Base-by-base conservation (phyloP, 2,329 filamentous ascomycete genomes). In the Exserohilum rostratum region DNA sequence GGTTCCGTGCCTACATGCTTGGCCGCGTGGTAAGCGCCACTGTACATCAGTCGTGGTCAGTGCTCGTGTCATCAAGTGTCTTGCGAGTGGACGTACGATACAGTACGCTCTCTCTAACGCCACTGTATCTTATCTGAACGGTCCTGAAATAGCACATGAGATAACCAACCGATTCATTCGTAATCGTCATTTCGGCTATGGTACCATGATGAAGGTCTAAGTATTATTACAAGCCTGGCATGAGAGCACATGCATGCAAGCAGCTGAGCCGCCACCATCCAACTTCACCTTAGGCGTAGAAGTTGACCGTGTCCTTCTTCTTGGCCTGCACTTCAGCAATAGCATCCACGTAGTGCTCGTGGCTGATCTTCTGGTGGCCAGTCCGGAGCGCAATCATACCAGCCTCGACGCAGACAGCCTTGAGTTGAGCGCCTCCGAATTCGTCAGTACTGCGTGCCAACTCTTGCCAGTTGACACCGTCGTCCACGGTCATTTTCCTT, bases 301-400 rank as follows among this genome's bases (percentile, higher is more conserved):
- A 74, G 69, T 78, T 77, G 72, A 80, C 77, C 44, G 81, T 85
- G 75, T 96, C 91, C 85, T 96, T 96, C 89, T 96, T 96, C 88
- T 96, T 87, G 60, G 89, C 72, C 66, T 75, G 54, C 15, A 99
- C 95, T 79, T 99, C 95, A 33, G 92, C 86, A 76, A 99, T 98
- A 57, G 95, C 95, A 82, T 99, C 95, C 46, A 99, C 95, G 73
- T 98, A 99, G 78, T 99, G 91, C 81, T 99, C 95, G 76, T 99
- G 95, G 56, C 90, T 90, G 72, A 99, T 95, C 85, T 97, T 97
- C 79, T 89, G 92, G 83, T 96, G 93, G 58, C 95, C 95, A 76
- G 89, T 91, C 66, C 95, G 86, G 72, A 99, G 82, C 25, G 95
- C 95, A 79, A 99, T 99, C 95, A 99, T 99, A 74, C 95, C 95